Evolutionary conservation across 257 asterid genomes (phyloP), one percentile per base, ranked within the genome.

Genomic region (Anisodus tanguticus): DNA sequence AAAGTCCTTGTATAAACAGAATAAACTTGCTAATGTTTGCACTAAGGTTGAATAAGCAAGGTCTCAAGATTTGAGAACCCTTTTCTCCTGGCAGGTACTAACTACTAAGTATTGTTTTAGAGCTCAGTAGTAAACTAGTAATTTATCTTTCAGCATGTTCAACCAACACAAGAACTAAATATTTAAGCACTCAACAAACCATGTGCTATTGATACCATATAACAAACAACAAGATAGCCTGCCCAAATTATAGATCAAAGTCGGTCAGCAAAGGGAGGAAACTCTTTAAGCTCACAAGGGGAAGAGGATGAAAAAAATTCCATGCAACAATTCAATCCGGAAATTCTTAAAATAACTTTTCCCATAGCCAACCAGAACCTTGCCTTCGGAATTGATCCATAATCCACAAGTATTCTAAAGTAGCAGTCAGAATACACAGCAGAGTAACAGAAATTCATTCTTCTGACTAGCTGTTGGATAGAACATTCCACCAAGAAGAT

Each of bases 401-500:
- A 51, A 31, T 31, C 35, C 35, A 31, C 2, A 31, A 31, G 35
- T 31, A 31, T 31, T 31, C 35, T 31, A 26, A 76, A 12, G 81
- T 51, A 51, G 80, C 22, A 13, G 10, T 6, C 60, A 74, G 47
- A 26, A 76, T 63, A 53, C 51, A 53, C 49, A 1, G 35, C 35
- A 31, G 2, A 31, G 35, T 13, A 53, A 76, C 45, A 26, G 62
- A 76, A 51, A 22, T 15, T 76, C 45, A 26, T 51, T 26, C 41
- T 76, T 11, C 13, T 22, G 9, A 53, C 37, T 76, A 76, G 59
- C 67, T 86, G 26, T 37, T 37, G 64, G 78, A 26, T 67, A 83
- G 64, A 78, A 55, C 78, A 87, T n/a, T 70, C 81, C 62, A 87
- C 37, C 70, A 49, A 41, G 67, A 85, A 81, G 84, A 69, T 49